Evolutionary conservation across 164 flowering plant species (phyloP).

Genomic region (Nelumbo lutea): DNA sequence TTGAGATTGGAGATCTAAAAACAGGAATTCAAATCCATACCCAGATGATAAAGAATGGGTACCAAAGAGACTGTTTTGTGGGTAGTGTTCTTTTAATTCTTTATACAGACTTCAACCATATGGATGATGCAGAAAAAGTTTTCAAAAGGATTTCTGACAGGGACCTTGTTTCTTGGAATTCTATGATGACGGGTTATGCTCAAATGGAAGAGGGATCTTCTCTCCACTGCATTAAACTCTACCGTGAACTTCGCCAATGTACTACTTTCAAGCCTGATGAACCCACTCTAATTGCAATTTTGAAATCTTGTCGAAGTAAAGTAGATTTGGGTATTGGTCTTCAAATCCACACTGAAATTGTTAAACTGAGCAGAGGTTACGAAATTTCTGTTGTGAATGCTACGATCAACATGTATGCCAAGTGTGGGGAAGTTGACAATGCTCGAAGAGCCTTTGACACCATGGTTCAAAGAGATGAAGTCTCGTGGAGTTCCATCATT

Average conservation of each 20-base stretch:
- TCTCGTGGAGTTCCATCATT: slow-evolving; percentile 30
- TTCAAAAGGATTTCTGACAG: slow-evolving; percentile 11
- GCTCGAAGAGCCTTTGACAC: slow-evolving; percentile 17
- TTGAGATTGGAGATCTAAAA: slow-evolving; percentile 12
- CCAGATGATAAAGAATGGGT: slow-evolving; percentile 24
- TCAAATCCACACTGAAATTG: slow-evolving; percentile 23
- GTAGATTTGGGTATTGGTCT: slow-evolving; percentile 14
- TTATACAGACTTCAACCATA: slow-evolving; percentile 13
- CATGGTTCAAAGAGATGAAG: slow-evolving; percentile 15
- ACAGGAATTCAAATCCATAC: slow-evolving; percentile 20
- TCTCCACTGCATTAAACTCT: slow-evolving; percentile 13
- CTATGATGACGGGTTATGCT: slow-evolving; percentile 26
- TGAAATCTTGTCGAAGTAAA: slow-evolving; percentile 17
- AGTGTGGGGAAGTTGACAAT: slow-evolving; percentile 18
- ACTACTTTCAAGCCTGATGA: slow-evolving; percentile 17
- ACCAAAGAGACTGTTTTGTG: slow-evolving; percentile 19
- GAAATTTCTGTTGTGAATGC: slow-evolving; percentile 20
- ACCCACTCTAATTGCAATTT: slow-evolving; percentile 18
- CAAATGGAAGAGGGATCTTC: slow-evolving; percentile 14
- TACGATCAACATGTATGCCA: slow-evolving; percentile 24
- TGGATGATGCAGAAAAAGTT: slow-evolving; percentile 17
- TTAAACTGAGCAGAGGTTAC: slow-evolving; percentile 8
- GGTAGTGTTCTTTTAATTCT: slow-evolving; percentile 21
- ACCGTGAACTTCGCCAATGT: slow-evolving; percentile 11
- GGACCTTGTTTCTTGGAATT: slow-evolving; percentile 25